Conservation (phyloP, 2,329 filamentous ascomycete species). For the Penicillium vulpinum region DNA sequence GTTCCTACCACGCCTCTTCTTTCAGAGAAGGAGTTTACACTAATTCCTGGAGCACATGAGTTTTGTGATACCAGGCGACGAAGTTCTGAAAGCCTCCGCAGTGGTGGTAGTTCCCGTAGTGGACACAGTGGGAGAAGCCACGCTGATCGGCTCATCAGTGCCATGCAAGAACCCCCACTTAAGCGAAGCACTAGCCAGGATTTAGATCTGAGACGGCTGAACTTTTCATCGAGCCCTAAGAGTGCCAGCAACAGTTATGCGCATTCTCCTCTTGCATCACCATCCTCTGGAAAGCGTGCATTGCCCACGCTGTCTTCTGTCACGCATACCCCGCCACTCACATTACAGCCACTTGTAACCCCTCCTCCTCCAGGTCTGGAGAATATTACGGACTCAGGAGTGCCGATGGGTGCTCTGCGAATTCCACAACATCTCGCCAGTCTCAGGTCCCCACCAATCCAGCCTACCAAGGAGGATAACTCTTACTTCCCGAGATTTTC, state of each 20-base stretch:
- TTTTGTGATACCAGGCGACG: constrained; percentile 17
- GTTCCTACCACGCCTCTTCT: constrained; percentile 17
- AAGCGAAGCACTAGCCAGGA: constrained; percentile 15
- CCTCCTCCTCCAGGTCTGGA: constrained; percentile 29
- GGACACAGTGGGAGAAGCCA: constrained; percentile 32
- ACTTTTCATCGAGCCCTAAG: constrained; percentile 9
- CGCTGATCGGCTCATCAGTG: constrained; percentile 45
- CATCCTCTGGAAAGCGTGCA: constrained; percentile 5
- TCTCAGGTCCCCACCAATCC: constrained; percentile 1
- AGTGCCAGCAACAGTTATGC: not conserved
- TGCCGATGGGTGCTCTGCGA: constrained; percentile 34
- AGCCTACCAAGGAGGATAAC: constrained; percentile 1
- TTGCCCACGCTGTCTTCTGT: constrained; percentile 10
- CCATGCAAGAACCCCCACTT: constrained; percentile 39
- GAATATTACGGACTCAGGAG: constrained; percentile 36
- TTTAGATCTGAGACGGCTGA: constrained; percentile 6
- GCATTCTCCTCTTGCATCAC: not conserved
- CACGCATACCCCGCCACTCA: constrained; percentile 14
- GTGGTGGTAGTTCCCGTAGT: constrained; percentile 33
- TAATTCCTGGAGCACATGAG: constrained; percentile 33
- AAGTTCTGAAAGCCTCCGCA: constrained; percentile 32
- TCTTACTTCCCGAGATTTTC: constrained; percentile 22
- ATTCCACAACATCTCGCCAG: constrained; percentile 26
- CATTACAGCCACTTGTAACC: constrained; percentile 21
- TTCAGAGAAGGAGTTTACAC: constrained; percentile 40